Evolutionary conservation across 352 stramenopile species (phyloP), one percentile per base, ranked within the genome.

Genomic region (Pythium rhizo-oryzae): DNA sequence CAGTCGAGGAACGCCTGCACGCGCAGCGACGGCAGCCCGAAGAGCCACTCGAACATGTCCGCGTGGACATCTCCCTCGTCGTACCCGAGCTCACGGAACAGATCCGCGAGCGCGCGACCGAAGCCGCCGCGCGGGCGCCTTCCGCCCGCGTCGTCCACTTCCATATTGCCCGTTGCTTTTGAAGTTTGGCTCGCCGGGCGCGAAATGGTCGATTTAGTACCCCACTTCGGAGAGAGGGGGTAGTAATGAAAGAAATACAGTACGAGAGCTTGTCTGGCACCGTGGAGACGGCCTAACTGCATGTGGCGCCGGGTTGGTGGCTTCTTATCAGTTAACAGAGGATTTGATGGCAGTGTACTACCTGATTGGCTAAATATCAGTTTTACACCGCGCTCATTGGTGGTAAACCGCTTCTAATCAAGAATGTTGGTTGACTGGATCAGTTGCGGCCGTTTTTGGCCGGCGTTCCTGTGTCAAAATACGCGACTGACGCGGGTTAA

Each of bases 1-100:
- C 77, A 84, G 49, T 80, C 74, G 35, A 84, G 67, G 63, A 81
- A 81, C 51, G 71, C 77, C 69, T 81, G 77, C 18, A 84, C 56
- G 25, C 77, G 77, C 59, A 81, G 49, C 2, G 77, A 84, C 23
- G 77, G 77, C 9, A 84, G 58, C 30, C 65, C 74, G 24, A 81
- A 81, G 9, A 84, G 69, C 54, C 61, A 65, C 55, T 80, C 77
- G 25, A 81, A 75, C 52, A 64, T 62, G 33, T 83, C 76, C 8
- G 65, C 47, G 21, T 65, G 69, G 15, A 83, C 57, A 3, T 75
- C 64, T 12, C 65, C 66, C 41, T 69, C 70, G 37, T 80, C 76
- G 59, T 76, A 83, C 16, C 76, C 76, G 13, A 83, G 54, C n/a
- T 75, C 65, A n/a, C 57, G 58, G 18, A 83, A 70, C 24, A 79